Conservation (phyloP, 2,329 filamentous ascomycete species). For the Diaporthe sp. region DNA sequence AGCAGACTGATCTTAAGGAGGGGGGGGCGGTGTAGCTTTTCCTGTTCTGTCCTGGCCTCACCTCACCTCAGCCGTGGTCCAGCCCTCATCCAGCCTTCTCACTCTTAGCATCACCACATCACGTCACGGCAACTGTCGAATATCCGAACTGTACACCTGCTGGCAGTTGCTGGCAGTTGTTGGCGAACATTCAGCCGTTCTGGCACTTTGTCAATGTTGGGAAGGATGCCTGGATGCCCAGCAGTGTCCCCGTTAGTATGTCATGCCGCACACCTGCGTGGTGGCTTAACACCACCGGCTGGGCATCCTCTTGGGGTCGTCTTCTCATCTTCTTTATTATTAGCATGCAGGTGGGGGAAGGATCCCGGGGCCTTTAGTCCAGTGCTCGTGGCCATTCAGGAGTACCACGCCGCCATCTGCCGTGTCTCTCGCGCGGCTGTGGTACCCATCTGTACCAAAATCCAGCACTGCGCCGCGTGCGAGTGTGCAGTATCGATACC, state of each 20-base stretch:
- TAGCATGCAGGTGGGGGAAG: not conserved
- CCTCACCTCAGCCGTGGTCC: not conserved
- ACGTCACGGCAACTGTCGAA: not conserved
- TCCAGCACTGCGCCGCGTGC: not conserved
- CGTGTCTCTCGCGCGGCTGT: constrained; percentile 11
- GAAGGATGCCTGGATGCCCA: constrained; percentile 4
- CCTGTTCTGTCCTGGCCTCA: not conserved
- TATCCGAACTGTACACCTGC: not conserved
- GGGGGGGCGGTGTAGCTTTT: constrained; percentile 8
- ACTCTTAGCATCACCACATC: not conserved
- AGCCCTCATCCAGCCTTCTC: not conserved
- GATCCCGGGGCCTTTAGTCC: constrained; percentile 7
- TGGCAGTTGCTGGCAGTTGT: constrained; percentile 2
- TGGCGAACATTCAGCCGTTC: not conserved
- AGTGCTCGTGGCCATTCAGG: not conserved
- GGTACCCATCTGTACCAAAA: constrained; percentile 2
- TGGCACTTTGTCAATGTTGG: not conserved
- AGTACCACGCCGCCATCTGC: not conserved
- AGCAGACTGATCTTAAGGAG: no score
- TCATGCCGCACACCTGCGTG: constrained; percentile 21
- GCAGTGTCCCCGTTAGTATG: not conserved
- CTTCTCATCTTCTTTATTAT: constrained; percentile 14
- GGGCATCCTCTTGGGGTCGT: constrained; percentile 12
- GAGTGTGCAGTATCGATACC: not conserved
- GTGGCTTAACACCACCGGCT: constrained; percentile 25